Evolutionary conservation across 2,329 filamentous ascomycete species (phyloP), one percentile per base, ranked within the genome.

Genomic region (Colletotrichum sp.): DNA sequence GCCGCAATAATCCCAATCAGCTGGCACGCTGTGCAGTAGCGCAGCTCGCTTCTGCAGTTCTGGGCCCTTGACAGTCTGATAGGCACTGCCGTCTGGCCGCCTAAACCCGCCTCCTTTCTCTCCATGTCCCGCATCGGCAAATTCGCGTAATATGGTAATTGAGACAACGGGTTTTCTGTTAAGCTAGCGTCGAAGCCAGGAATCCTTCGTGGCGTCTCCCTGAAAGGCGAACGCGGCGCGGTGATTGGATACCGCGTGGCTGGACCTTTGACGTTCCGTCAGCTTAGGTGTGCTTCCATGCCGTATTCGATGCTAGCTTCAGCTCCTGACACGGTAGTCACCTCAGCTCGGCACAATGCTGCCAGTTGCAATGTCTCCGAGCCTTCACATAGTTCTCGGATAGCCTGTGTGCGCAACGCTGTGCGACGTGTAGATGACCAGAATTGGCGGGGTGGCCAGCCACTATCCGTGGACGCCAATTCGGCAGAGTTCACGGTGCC

Each of bases 371-470:
- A 64, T 24, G 61, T 24, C 34, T 64, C 34, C 34, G 16, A 38
- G 30, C 12, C 34, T 26, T 24, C 32, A 43, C 21, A 9, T 38
- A 21, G n/a, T 34, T 38, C 21, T 16, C 21, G 61, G 61, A 21
- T 64, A 34, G 32, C 58, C 16, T 34, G 30, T 36, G 26, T 18
- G 30, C 43, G n/a, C n/a, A 52, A 52, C n/a, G 43, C 43, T 52
- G n/a, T 52, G 43, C 43, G 43, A 52, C 43, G 8, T 16, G 21
- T 43, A 12, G 8, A 36, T 18, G 18, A 43, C 34, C 34, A 32
- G 15, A 78, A 81, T 6, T 71, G 83, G 12, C 28, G n/a, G n/a
- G 32, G 32, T 16, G 36, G 61, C n/a, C 61, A 58, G 55, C 55
- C 55, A 18, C 61, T 34, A 34, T 62, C 18, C 32, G 12, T 18